phyloP scores from a whole-genome alignment of 192 early-diverging fungal species.

The Geranomyces michiganensis region DNA sequence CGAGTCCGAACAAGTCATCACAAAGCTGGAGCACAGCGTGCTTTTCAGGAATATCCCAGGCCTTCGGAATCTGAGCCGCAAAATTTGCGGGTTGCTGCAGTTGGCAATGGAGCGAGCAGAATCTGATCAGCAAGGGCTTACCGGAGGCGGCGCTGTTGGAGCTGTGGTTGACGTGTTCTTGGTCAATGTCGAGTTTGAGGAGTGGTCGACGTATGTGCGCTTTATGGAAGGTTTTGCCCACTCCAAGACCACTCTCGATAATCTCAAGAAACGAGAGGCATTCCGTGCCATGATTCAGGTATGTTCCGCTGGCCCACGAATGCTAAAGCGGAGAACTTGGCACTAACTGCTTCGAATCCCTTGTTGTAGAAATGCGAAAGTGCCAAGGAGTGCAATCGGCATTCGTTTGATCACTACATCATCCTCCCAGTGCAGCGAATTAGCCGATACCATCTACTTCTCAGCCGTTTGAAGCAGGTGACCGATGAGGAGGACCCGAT shows the following conservation, averaged over 20 bases:
- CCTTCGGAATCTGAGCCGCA: constrained; percentile 20
- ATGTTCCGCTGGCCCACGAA: background rate
- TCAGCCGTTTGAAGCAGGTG: constrained; percentile 27
- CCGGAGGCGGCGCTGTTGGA: constrained; percentile 23
- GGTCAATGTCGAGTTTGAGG: constrained; percentile 34
- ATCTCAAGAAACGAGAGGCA: constrained; percentile 12
- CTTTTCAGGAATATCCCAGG: constrained; percentile 32
- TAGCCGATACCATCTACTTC: constrained; percentile 33
- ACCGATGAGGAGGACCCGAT: constrained; percentile 31
- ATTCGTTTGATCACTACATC: constrained; percentile 33
- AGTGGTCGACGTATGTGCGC: constrained; percentile 30
- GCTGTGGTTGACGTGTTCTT: constrained; percentile 35
- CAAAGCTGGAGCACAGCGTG: constrained; percentile 20
- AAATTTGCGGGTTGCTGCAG: constrained; percentile 27
- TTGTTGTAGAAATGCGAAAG: constrained; percentile 26
- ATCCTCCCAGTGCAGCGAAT: constrained; percentile 40
- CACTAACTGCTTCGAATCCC: background rate
- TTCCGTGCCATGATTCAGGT: constrained; percentile 9
- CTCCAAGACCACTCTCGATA: constrained; percentile 17
- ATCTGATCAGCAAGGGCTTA: constrained; percentile 7
- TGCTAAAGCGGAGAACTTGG: too few relatives aligned
- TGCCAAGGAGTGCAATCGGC: constrained; percentile 34
- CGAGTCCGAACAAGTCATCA: background rate
- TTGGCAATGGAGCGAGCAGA: constrained; percentile 21
- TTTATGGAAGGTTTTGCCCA: constrained; percentile 32